phyloP scores from a whole-genome alignment of 73 alveolate genomes.

The Paramecium tetraurelia region DNA sequence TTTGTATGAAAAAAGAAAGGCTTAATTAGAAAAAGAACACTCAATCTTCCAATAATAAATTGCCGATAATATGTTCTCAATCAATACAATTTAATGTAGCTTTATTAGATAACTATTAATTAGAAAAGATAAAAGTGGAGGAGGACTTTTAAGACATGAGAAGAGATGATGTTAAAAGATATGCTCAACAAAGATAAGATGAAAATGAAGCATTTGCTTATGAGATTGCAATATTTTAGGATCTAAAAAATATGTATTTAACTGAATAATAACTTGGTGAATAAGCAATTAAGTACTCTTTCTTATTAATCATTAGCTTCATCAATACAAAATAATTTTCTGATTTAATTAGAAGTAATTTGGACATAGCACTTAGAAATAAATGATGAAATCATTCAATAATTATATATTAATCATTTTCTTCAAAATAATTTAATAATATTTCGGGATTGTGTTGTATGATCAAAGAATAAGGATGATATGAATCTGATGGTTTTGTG shows the following conservation, averaged over 20 bases:
- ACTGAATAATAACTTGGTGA: conserved; percentile 26
- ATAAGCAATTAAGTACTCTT: not conserved
- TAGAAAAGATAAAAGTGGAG: conserved; percentile 2
- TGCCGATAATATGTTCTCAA: not conserved
- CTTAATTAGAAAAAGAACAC: not conserved
- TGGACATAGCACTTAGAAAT: conserved; percentile 5
- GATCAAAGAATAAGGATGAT: not conserved
- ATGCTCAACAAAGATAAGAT: conserved; percentile 1
- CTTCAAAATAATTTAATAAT: conserved; percentile 7
- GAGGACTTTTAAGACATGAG: conserved; percentile 43
- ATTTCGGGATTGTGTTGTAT: not conserved
- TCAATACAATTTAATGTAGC: not conserved
- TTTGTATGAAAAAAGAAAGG: conserved; percentile 3
- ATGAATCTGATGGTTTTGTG: not conserved
- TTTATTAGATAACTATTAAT: not conserved
- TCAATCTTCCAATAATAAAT: conserved; percentile 3
- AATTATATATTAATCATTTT: not conserved
- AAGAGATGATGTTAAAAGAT: not conserved
- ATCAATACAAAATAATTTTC: conserved; percentile 12
- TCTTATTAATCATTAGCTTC: not conserved
- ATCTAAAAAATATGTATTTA: conserved; percentile 2
- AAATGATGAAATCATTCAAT: not conserved
- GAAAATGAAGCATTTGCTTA: conserved; percentile 43
- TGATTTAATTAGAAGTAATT: conserved; percentile 1
- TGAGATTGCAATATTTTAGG: conserved; percentile 29